phyloP scores from a whole-genome alignment of 2,329 filamentous ascomycete genomes.

The Aureobasidium sp. region DNA sequence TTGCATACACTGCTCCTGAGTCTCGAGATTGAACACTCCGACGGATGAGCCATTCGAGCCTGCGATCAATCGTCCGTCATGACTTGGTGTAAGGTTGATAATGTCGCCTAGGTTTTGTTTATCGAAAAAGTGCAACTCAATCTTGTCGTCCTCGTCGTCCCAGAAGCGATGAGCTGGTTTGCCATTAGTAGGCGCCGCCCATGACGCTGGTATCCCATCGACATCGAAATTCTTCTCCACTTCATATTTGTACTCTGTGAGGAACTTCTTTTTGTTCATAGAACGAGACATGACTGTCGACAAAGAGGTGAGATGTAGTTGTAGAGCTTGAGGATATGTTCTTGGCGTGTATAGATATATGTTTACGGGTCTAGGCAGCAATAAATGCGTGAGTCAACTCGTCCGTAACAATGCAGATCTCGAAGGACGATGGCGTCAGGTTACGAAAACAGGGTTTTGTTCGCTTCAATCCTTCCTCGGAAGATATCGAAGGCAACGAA shows the following conservation, averaged over 20 bases:
- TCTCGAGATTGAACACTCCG: background rate
- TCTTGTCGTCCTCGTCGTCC: constrained; percentile 1
- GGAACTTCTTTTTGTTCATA: background rate
- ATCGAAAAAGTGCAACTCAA: background rate
- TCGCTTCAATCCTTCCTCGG: background rate
- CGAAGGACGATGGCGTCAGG: background rate
- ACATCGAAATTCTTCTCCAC: background rate
- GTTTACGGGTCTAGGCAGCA: background rate
- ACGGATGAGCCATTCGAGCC: background rate
- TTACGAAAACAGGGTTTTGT: background rate
- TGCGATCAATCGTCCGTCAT: background rate
- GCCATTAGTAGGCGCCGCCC: background rate
- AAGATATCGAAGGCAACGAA: no score
- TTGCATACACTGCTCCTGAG: background rate
- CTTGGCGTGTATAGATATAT: background rate
- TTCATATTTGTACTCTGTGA: background rate
- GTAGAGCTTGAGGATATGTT: background rate
- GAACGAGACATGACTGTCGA: background rate
- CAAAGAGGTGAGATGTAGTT: background rate
- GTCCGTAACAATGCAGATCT: background rate
- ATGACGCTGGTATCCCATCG: background rate
- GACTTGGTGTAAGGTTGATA: background rate
- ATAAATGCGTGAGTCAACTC: background rate
- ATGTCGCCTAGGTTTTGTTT: background rate
- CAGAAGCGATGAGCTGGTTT: constrained; percentile 9